phyloP scores from a whole-genome alignment of 2,329 filamentous ascomycete species.

The Epichloe hybrida region DNA sequence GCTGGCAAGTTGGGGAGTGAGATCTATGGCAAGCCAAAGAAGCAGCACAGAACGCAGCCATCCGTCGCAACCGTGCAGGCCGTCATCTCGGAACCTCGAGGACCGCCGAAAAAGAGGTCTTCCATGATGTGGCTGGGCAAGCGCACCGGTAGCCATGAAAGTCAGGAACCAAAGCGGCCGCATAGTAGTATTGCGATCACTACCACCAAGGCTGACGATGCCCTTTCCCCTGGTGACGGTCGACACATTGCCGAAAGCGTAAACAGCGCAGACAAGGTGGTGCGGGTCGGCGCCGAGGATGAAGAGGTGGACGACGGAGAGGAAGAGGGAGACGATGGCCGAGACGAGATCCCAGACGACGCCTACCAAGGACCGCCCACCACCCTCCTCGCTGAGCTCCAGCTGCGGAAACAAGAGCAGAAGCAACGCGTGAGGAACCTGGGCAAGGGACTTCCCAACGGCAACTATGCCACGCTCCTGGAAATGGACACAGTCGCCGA shows the following conservation, averaged over 20 bases:
- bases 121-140: slow-evolving; percentile 37
- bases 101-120: slow-evolving; percentile 29
- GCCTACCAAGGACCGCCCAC: slow-evolving; percentile 62
- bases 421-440: slow-evolving; percentile 59
- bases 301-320: slow-evolving; percentile 14
- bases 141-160: slow-evolving; percentile 18
- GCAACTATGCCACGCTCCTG: slow-evolving; percentile 82
- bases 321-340: slow-evolving; percentile 26
- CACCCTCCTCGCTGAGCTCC: slow-evolving; percentile 82
- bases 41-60: slow-evolving; percentile 25
- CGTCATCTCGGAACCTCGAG: slow-evolving; percentile 11
- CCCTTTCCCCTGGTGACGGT: slow-evolving; percentile 1
- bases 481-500: slow-evolving; percentile 85
- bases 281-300: slow-evolving; percentile 12
- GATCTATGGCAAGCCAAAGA: slow-evolving; percentile 53
- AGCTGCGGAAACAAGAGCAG: slow-evolving; percentile 80
- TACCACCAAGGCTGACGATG: slow-evolving; percentile 9
- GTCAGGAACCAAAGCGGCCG: slow-evolving; percentile 15
- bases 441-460: slow-evolving; percentile 49
- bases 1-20: slow-evolving; percentile 63
- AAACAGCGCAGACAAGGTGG: slow-evolving; percentile 6
- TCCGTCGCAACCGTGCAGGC: slow-evolving; percentile 14
- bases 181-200: slow-evolving; percentile 13
- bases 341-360: slow-evolving; percentile 31
- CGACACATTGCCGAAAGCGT: slow-evolving; percentile 1